Evolutionary conservation across 176 grass and related monocot species (phyloP), one percentile per base, ranked within the genome.

Genomic region (Triticum urartu): DNA sequence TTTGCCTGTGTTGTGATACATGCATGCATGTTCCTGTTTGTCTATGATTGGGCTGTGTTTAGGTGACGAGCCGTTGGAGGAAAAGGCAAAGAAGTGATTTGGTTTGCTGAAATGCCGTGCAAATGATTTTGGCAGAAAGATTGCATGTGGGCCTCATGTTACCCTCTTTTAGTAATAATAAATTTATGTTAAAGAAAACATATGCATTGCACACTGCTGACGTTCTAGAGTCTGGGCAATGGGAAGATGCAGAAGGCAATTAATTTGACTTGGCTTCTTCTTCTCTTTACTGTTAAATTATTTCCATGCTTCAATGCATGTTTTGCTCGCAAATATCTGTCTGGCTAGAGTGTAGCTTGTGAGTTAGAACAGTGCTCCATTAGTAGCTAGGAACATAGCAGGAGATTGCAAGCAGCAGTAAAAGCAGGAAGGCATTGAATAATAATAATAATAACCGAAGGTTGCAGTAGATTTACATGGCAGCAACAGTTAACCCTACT

Each of bases 401-500:
- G 78, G 77, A 82, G 52, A 91, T 80, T 81, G 77, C 80, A 88
- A 77, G 64, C 64, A 78, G 82, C 82, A 88, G 78, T 85, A 45
- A 88, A 85, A 81, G 72, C 64, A 85, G 69, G 13, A 52, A 32
- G 77, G 54, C 86, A 91, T 54, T 35, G 72, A 85, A 84, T 69
- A 18, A 20, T 42, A 43, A 43, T 43, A 2, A 2, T 58, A 79
- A 72, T 85, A 81, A 85, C 77, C 3, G 5, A 70, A 81, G 82
- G 78, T 86, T 88, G 85, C 86, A 91, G 67, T 87, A 67, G 81
- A 87, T 67, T 87, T 91, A 82, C 82, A 88, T 81, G 38, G 86
- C 59, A 26, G 64, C 26, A 78, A 85, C 42, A 75, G 72, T 62
- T 91, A 91, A 85, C 86, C 82, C 61, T 84, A 79, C 33, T 21